These are phyloP conservation scores for Eragrostis tef DNA, from an alignment of 202 grass and related monocot species.

Conservation along the genomic window DNA sequence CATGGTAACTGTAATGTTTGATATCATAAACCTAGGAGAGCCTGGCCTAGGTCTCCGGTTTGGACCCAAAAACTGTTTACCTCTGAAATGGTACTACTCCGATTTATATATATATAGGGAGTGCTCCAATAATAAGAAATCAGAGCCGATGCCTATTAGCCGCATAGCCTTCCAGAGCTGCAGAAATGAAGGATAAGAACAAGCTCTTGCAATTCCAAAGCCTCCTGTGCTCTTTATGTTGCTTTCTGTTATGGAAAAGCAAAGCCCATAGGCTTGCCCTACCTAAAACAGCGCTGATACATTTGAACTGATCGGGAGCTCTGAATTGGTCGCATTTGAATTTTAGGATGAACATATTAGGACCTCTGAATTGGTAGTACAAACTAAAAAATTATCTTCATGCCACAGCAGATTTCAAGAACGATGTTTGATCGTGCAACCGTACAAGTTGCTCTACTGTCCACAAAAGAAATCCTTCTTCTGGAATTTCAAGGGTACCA, in stretches of 20 bases:
- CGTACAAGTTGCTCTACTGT: slow-evolving; percentile 57
- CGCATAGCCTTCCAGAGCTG: no score
- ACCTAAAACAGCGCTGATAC: no score
- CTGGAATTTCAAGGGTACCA: slow-evolving; percentile 33
- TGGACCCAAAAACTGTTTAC: neutral
- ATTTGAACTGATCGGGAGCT: no score
- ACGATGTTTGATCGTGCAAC: neutral
- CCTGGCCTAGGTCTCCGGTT: no score
- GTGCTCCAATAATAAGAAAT: no score
- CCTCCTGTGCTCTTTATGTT: neutral
- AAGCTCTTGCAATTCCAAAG: neutral
- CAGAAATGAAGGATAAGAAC: neutral
- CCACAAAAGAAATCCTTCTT: slow-evolving; percentile 48
- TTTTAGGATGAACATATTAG: neutral
- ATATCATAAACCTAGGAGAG: no score
- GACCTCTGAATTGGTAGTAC: no score
- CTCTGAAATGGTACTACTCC: neutral
- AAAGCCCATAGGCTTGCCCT: neutral
- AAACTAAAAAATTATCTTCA: no score
- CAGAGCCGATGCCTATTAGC: no score
- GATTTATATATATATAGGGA: no score
- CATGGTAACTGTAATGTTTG: no score
- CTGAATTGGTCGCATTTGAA: no score
- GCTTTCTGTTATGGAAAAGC: neutral
- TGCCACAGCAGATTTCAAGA: neutral